These are phyloP conservation scores for Thymus mandschuricus DNA, from an alignment of 257 asterid species.

Conservation along the genomic window DNA sequence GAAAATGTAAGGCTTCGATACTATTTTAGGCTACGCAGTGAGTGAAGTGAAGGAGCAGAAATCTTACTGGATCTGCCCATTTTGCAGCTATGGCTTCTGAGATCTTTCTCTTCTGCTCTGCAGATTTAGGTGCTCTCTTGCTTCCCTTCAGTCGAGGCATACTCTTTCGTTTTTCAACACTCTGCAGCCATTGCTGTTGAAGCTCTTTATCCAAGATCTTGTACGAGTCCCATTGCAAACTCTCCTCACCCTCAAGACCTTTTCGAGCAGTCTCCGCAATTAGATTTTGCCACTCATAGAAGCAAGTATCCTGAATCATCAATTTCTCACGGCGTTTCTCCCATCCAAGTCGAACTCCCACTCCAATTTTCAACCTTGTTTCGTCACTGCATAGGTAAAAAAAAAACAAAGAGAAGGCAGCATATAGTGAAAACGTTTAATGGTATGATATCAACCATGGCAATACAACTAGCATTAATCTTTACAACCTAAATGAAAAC, in stretches of 20 bases:
- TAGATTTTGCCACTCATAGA: conserved; percentile 77
- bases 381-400: conserved; percentile 55
- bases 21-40: conserved; percentile 14
- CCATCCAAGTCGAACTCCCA: conserved; percentile 89
- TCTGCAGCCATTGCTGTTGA: conserved; percentile 66
- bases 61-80: conserved; percentile 96
- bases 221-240: conserved; percentile 82
- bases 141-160: conserved; percentile 58
- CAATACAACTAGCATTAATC: conserved; percentile 14
- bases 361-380: conserved; percentile 78
- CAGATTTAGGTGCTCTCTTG: conserved; percentile 90
- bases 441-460: not conserved
- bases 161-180: conserved; percentile 63
- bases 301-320: conserved; percentile 82
- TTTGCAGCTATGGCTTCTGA: conserved; percentile 88
- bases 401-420: conserved; percentile 17
- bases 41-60: conserved; percentile 11
- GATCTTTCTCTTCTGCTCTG: conserved; percentile 89
- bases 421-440: not conserved
- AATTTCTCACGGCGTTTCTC: conserved; percentile 74
- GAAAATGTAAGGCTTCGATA: conserved; percentile 4
- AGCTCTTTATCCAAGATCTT: conserved; percentile 57
- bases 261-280: conserved; percentile 68
- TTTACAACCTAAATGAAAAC: not conserved
- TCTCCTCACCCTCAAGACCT: conserved; percentile 78